Conservation (phyloP, 164 flowering plant species). For the Buxus sempervirens region DNA sequence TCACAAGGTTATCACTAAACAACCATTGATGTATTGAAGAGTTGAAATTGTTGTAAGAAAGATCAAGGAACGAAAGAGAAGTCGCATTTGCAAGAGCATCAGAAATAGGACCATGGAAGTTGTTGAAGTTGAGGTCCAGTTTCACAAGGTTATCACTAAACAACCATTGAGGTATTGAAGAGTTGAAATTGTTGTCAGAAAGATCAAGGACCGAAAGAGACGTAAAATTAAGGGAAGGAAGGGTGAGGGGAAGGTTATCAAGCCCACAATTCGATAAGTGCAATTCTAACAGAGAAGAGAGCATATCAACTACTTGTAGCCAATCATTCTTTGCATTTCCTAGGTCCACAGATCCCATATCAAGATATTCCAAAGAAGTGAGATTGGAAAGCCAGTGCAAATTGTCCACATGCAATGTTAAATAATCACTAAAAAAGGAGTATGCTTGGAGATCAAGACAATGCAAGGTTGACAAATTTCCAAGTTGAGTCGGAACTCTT, state of each 20-base stretch:
- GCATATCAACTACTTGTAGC: not conserved
- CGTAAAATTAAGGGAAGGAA: slow-evolving; percentile 7
- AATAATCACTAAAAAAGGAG: no score
- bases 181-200: slow-evolving; percentile 4
- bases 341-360: no score
- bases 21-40: slow-evolving; percentile 16
- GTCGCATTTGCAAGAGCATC: slow-evolving; percentile 3
- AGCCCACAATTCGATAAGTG: not conserved
- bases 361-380: no score
- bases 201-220: no score
- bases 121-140: no score
- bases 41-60: slow-evolving; percentile 5
- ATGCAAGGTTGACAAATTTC: not conserved
- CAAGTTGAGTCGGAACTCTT: no score
- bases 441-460: not conserved
- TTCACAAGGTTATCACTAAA: slow-evolving; percentile 4
- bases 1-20: no score
- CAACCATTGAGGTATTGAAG: slow-evolving; percentile 17
- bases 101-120: no score
- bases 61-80: slow-evolving; percentile 3
- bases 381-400: no score
- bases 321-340: not conserved
- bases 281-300: not conserved
- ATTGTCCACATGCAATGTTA: no score
- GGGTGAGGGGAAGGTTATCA: not conserved